These are phyloP conservation scores for Metschnikowia dekortorum DNA, from an alignment of 805 yeast species.

Conservation along the genomic window DNA sequence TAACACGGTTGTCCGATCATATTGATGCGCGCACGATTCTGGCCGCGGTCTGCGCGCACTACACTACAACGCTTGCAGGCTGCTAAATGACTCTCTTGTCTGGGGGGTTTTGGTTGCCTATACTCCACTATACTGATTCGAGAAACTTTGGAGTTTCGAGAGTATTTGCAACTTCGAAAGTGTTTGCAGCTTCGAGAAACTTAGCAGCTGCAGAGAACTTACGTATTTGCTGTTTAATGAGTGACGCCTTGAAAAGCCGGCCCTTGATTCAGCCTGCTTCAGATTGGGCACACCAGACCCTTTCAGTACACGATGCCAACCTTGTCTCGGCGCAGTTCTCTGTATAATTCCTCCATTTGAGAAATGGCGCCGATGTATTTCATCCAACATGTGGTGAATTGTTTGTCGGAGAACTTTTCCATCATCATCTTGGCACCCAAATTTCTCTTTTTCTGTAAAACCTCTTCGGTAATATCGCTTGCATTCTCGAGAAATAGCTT, in stretches of 20 bases:
- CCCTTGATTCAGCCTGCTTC: neutral
- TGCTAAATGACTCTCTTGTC: too few relatives aligned
- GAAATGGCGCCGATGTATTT: constrained; percentile 16
- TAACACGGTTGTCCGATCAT: constrained; percentile 13
- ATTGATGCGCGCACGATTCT: constrained; percentile 13
- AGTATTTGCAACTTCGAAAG: too few relatives aligned
- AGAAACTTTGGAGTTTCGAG: neutral
- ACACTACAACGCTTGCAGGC: neutral
- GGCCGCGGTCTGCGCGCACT: neutral
- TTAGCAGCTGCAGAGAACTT: too few relatives aligned
- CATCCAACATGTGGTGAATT: constrained; percentile 55
- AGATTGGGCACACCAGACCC: neutral
- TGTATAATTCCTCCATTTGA: constrained; percentile 21
- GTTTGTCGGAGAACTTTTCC: constrained; percentile 57
- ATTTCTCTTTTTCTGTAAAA: constrained; percentile 38
- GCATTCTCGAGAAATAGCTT: constrained; percentile 36
- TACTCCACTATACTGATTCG: too few relatives aligned
- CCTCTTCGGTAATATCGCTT: constrained; percentile 22
- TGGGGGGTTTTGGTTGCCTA: too few relatives aligned
- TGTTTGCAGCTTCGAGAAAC: too few relatives aligned
- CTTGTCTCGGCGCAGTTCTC: constrained; percentile 24
- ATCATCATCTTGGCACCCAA: constrained; percentile 44
- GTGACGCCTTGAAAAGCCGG: neutral
- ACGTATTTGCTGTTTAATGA: too few relatives aligned
- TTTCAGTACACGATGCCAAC: constrained; percentile 26